phyloP scores from a whole-genome alignment of 2,329 filamentous ascomycete species.

The Fusarium piperis region DNA sequence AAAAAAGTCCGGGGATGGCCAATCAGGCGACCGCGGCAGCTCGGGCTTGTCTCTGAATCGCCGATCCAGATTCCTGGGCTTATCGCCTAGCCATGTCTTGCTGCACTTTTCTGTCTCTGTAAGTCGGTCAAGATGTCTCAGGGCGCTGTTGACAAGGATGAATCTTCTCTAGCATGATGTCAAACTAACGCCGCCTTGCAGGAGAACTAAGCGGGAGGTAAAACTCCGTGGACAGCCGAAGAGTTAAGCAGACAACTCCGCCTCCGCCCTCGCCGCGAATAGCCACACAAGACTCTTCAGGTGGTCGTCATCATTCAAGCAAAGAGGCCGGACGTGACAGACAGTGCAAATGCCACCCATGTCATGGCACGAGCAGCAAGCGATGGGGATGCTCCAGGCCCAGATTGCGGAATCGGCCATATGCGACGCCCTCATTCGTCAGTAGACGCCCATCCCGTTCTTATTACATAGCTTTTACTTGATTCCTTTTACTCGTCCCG shows the following conservation, averaged over 20 bases:
- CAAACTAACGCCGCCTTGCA: conserved; percentile 26
- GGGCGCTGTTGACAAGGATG: conserved; percentile 24
- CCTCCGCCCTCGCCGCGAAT: background rate
- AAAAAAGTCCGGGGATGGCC: conserved; percentile 44
- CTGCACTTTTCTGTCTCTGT: background rate
- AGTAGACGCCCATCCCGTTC: conserved; percentile 38
- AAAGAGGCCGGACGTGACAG: background rate
- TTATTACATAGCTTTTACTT: conserved; percentile 45
- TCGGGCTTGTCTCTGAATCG: conserved; percentile 34
- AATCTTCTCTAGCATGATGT: conserved; percentile 20
- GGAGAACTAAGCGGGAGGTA: background rate
- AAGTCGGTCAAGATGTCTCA: conserved; percentile 24
- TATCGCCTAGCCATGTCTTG: conserved; percentile 32
- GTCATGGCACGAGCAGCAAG: conserved; percentile 22
- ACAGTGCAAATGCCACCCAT: conserved; percentile 31
- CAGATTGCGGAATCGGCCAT: conserved; percentile 36
- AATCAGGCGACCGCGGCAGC: conserved; percentile 35
- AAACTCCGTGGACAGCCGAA: background rate
- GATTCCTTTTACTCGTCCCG: conserved; percentile 39
- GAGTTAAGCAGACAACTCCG: background rate
- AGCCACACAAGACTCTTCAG: background rate
- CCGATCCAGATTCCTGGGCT: conserved; percentile 33
- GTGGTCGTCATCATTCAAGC: background rate
- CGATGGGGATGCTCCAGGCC: conserved; percentile 25
- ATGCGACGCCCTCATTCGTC: conserved; percentile 34